Percentiles rank a stretch among this genome's conserved stretches.
Evolutionary conservation across 768 basidiomycete species (phyloP).

Genomic region (Sistotremastrum suecicum): DNA sequence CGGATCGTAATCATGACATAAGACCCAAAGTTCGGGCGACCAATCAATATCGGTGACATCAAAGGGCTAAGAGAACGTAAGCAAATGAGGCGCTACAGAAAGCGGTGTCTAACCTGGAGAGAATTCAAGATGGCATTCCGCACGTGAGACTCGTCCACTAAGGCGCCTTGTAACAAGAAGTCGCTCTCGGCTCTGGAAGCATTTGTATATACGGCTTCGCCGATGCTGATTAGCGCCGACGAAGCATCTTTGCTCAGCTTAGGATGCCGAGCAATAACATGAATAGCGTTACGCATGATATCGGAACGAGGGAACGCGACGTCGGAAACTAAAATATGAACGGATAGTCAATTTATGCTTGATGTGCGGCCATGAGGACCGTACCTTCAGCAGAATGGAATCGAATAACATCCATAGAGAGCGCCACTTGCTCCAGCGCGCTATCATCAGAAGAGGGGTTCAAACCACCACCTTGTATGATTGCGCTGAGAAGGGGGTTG

Average conservation of each 20-base stretch:
- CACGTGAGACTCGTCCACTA: constrained; percentile 78
- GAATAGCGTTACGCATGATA: constrained; percentile 55
- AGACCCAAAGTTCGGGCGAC: constrained; percentile 79
- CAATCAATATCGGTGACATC: constrained; percentile 92
- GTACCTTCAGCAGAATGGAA: constrained; percentile 64
- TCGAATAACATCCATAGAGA: constrained; percentile 54
- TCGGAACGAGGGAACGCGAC: constrained; percentile 57
- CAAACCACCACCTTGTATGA: constrained; percentile 59
- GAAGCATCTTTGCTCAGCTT: constrained; percentile 74
- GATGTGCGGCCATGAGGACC: constrained; percentile 13
- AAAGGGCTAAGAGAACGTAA: constrained; percentile 46
- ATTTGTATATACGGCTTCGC: constrained; percentile 58
- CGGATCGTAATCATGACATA: constrained; percentile 78
- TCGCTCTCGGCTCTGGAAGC: constrained; percentile 49
- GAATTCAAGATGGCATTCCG: constrained; percentile 84
- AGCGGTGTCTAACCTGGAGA: constrained; percentile 46
- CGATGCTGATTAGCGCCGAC: constrained; percentile 65
- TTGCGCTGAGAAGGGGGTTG: constrained; percentile 57
- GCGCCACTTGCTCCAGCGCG: constrained; percentile 64
- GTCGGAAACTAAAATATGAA: constrained; percentile 41
- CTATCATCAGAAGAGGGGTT: constrained; percentile 54
- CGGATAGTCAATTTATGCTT: neutral
- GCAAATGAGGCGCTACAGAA: neutral
- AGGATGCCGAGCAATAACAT: constrained; percentile 63
- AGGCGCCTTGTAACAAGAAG: constrained; percentile 56